A percentile compares a stretch with the other conserved stretches of the same genome.
Conservation (phyloP, 176 grass and related monocot genomes). For the Zizania latifolia region DNA sequence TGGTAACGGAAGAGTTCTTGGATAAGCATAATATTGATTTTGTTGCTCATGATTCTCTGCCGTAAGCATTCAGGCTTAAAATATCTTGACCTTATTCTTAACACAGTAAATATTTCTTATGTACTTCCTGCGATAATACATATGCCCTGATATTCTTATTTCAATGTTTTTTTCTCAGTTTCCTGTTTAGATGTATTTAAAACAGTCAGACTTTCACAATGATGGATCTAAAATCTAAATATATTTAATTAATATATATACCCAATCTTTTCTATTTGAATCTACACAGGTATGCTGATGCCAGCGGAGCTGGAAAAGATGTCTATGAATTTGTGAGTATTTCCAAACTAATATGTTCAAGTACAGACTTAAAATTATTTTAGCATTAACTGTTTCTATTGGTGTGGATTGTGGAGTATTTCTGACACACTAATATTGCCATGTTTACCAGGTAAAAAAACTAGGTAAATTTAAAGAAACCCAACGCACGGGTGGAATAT, state of each 20-base stretch:
- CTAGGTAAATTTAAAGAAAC: constrained; percentile 93
- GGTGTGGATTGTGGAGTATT: background rate
- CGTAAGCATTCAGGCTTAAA: constrained; percentile 54
- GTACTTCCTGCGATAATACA: constrained; percentile 17
- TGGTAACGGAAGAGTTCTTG: constrained; percentile 76
- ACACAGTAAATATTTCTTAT: background rate
- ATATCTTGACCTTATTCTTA: constrained; percentile 4
- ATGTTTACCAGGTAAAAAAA: constrained; percentile 65
- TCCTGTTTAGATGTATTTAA: background rate
- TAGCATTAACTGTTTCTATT: background rate
- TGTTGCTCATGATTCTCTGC: constrained; percentile 84
- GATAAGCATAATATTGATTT: constrained; percentile 84
- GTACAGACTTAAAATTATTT: background rate
- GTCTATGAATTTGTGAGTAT: constrained; percentile 88
- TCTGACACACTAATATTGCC: background rate
- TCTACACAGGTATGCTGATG: constrained; percentile 79
- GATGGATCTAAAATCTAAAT: constrained; percentile 14
- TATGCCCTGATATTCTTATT: background rate
- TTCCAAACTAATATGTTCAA: constrained; percentile 22
- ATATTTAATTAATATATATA: background rate
- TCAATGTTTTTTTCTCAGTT: background rate
- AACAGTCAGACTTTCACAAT: constrained; percentile 9
- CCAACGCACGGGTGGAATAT: constrained; percentile 89
- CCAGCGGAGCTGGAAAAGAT: constrained; percentile 89
- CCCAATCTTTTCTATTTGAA: constrained; percentile 30